phyloP scores from a whole-genome alignment of 202 grass and related monocot species.

The Panicum hallii region DNA sequence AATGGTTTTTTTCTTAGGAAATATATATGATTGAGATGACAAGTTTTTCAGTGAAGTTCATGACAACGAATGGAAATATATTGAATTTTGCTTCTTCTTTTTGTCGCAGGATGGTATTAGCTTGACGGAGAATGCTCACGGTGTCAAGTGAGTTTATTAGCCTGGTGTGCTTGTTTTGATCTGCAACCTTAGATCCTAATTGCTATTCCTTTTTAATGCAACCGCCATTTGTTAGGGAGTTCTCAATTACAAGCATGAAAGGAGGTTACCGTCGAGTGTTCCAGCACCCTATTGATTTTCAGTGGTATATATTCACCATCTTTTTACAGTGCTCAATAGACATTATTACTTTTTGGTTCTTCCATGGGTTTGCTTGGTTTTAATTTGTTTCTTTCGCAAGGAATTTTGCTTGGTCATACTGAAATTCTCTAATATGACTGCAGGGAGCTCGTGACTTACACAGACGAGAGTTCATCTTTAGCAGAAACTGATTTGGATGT shows the following conservation, averaged over 20 bases:
- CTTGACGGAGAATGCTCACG: conserved; percentile 86
- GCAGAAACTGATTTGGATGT: conserved; percentile 86
- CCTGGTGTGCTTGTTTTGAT: conserved; percentile 4
- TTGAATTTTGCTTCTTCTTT: conserved; percentile 42
- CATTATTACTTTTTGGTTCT: conserved; percentile 11
- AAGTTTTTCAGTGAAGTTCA: conserved; percentile 26
- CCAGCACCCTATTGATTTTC: conserved; percentile 81
- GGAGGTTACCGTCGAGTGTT: conserved; percentile 92
- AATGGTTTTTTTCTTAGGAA: not conserved
- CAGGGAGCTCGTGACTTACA: conserved; percentile 86
- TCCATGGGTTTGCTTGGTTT: conserved; percentile 25
- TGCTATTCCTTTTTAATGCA: conserved; percentile 19
- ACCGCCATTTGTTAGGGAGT: conserved; percentile 70
- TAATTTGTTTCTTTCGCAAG: conserved; percentile 4
- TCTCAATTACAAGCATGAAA: conserved; percentile 93
- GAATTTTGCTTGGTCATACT: not conserved
- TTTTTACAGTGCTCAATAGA: conserved; percentile 10
- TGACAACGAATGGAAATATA: not conserved
- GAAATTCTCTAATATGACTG: conserved; percentile 41
- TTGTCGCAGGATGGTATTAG: conserved; percentile 92
- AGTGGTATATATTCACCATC: conserved; percentile 49
- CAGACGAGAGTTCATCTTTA: conserved; percentile 70
- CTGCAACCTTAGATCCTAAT: conserved; percentile 30
- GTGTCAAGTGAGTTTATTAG: conserved; percentile 80
- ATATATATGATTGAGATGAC: not conserved